Conservation (phyloP, 1,139 yeast genomes). For the Torulaspora pretoriensis region DNA sequence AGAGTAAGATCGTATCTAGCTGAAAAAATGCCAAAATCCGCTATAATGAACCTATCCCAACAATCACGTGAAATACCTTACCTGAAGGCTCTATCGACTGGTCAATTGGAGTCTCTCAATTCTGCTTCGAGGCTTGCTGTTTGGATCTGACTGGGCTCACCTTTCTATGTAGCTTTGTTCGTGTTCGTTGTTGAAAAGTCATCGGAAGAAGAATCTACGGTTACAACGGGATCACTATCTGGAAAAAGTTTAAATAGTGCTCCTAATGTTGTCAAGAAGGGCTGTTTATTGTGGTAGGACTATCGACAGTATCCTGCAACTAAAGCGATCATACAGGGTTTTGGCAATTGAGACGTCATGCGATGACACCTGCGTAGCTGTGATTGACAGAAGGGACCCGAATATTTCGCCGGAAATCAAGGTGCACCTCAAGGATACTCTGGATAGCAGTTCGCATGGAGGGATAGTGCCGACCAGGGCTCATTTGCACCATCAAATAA, state of each 20-base stretch:
- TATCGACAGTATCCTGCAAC: neutral
- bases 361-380: constrained; percentile 88
- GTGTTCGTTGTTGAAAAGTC: neutral
- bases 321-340: constrained; percentile 48
- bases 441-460: constrained; percentile 63
- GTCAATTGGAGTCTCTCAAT: neutral
- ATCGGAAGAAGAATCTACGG: neutral
- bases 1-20: neutral
- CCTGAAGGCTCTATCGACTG: neutral
- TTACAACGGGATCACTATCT: neutral
- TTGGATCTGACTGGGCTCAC: neutral
- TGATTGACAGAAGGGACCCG: constrained; percentile 49
- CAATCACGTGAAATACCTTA: constrained; percentile 4
- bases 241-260: neutral
- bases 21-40: constrained; percentile 1
- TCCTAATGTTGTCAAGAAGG: neutral
- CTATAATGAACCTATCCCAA: neutral
- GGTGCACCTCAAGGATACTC: constrained; percentile 59
- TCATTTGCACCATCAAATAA: constrained; percentile 65
- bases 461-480: constrained; percentile 92
- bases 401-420: constrained; percentile 47
- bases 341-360: constrained; percentile 91
- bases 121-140: neutral
- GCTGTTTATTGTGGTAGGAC: neutral
- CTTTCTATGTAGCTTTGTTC: neutral